Conservation (phyloP, 2,329 filamentous ascomycete genomes). For the Microascus cirrosus region DNA sequence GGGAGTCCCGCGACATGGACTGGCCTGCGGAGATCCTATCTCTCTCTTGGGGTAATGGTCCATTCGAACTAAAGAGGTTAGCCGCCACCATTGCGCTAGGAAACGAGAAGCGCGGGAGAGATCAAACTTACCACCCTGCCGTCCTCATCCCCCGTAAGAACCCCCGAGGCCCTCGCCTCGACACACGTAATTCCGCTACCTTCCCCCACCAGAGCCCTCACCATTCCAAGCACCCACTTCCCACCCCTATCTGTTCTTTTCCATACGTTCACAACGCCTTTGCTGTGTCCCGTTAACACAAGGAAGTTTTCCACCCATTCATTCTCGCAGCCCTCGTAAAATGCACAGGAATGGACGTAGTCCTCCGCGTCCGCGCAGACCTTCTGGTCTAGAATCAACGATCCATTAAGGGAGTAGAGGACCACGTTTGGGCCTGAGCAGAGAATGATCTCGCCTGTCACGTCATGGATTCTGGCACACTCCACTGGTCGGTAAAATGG, state of each 20-base stretch:
- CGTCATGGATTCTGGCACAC: constrained; percentile 79
- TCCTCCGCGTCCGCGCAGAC: constrained; percentile 60
- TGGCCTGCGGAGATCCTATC: background rate
- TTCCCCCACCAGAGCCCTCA: constrained; percentile 61
- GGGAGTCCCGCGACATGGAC: background rate
- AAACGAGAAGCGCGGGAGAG: constrained; percentile 13
- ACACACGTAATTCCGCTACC: constrained; percentile 68
- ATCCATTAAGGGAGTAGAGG: constrained; percentile 82
- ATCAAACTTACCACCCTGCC: constrained; percentile 51
- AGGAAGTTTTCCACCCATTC: constrained; percentile 86
- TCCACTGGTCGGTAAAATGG: constrained; percentile 48
- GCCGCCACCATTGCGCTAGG: background rate
- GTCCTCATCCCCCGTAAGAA: constrained; percentile 92
- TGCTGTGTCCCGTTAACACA: constrained; percentile 78
- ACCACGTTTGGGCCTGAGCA: constrained; percentile 65
- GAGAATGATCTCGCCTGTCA: constrained; percentile 80
- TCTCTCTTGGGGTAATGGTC: background rate
- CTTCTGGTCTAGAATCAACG: constrained; percentile 69
- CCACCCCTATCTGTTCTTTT: constrained; percentile 43
- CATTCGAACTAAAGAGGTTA: background rate
- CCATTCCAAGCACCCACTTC: constrained; percentile 64
- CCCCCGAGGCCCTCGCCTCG: constrained; percentile 65
- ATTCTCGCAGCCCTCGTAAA: constrained; percentile 82
- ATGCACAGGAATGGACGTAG: constrained; percentile 69
- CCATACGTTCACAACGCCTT: constrained; percentile 76